Evolutionary conservation across 768 basidiomycete genomes (phyloP), one percentile per base, ranked within the genome.

Genomic region (Xanthoconium purpureum): DNA sequence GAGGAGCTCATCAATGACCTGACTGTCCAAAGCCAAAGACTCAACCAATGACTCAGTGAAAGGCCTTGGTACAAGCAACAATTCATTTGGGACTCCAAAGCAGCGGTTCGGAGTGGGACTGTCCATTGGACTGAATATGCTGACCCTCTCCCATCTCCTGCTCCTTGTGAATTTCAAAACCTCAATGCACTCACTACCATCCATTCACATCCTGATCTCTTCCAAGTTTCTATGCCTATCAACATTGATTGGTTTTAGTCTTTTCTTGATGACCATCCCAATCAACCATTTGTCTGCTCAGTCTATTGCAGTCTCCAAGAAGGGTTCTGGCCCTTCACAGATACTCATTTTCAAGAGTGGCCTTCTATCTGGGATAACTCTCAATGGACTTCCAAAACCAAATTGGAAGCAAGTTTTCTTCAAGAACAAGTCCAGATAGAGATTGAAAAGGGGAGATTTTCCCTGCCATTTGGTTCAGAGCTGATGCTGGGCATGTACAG

Each of bases 281-380:
- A 78, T 48, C 70, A 55, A 10, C 39, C 61, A 0, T 73, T 76
- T 29, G 77, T 80, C 0, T 5, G 58, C 0, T 79, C 74, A 0
- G 71, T 79, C 0, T 36, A 56, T 9, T 9, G 30, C 0, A 67
- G 67, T 0, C 63, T 81, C 0, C 54, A 62, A 0, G 60, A 75
- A 2, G 79, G 80, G 2, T 80, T 80, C 59, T 81, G 78, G 79
- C 80, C 79, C 0, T 75, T 56, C 52, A 74, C 74, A 0, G 56
- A 73, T 15, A 72, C 71, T 1, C 37, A 54, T 24, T 17, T 17
- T 47, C 30, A 15, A 0, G n/a, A 54, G 17, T 54, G 52, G 52
- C 44, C 44, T 1, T 4, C 38, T 1, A 53, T 12, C 1, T 53
- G 52, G 36, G 35, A 53, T 13, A 45, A 45, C n/a, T 52, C 43